These are phyloP conservation scores for Eimeria sp. DNA, from an alignment of 169 alveolate species.

Conservation along the genomic window DNA sequence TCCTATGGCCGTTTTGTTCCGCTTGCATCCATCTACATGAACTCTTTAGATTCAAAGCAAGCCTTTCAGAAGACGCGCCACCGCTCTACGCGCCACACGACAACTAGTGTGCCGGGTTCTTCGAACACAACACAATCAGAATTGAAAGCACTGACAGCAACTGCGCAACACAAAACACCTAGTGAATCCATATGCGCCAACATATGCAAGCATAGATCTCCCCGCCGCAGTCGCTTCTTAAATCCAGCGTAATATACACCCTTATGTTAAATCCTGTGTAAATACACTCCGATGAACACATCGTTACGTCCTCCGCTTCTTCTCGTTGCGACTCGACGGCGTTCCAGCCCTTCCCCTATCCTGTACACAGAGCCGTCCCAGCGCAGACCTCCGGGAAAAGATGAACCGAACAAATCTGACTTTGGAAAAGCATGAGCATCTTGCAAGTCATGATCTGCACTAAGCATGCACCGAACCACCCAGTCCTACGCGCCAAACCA, in stretches of 20 bases:
- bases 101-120: not conserved
- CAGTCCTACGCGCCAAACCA: too few species aligned
- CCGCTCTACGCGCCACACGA: not conserved
- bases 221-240: not conserved
- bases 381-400: not conserved
- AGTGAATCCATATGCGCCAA: not conserved
- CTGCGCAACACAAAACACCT: not conserved
- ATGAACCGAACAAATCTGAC: not conserved
- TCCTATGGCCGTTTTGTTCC: not conserved
- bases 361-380: constrained; percentile 26
- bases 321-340: constrained; percentile 50
- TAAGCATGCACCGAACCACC: too few species aligned
- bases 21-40: not conserved
- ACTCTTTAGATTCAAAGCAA: not conserved
- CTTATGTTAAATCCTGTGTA: not conserved
- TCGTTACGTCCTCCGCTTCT: constrained; percentile 29
- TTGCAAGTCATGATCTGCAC: not conserved
- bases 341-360: constrained; percentile 59
- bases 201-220: not conserved
- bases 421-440: not conserved
- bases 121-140: not conserved
- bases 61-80: not conserved
- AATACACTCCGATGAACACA: not conserved
- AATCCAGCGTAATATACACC: too few species aligned
- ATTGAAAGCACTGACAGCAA: not conserved